phyloP scores from a whole-genome alignment of 1,284 basidiomycete species.

The Cystobasidium slooffiae region DNA sequence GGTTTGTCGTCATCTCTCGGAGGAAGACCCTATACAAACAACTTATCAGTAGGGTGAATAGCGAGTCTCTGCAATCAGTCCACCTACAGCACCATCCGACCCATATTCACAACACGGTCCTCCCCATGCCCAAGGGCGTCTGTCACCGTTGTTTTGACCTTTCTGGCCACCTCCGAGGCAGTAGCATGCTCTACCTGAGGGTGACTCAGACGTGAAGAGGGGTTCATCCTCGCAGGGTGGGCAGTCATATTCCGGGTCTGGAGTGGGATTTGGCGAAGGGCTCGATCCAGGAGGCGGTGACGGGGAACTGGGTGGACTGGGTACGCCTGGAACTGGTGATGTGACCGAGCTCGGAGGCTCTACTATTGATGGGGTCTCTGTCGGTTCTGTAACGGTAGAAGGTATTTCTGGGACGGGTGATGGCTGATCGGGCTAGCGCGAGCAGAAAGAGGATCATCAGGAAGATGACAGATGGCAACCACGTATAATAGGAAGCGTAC shows the following conservation, averaged over 20 bases:
- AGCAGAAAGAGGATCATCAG: too few species aligned
- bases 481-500: too few species aligned
- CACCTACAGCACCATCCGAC: background rate
- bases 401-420: too few species aligned
- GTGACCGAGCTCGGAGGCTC: background rate
- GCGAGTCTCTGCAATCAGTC: background rate
- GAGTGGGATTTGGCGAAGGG: background rate
- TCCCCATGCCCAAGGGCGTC: background rate
- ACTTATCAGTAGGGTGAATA: background rate
- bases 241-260: background rate
- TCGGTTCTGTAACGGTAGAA: too few species aligned
- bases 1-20: slow-evolving; percentile 7
- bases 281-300: background rate
- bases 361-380: too few species aligned
- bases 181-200: slow-evolving; percentile 1
- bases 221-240: slow-evolving; percentile 2
- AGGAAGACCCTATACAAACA: background rate
- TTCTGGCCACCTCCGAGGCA: slow-evolving; percentile 4
- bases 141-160: slow-evolving; percentile 9
- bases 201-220: background rate
- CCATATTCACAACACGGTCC: background rate
- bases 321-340: background rate
- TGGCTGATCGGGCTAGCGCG: too few species aligned
- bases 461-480: too few species aligned
- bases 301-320: background rate